Base-by-base conservation (phyloP, 177 flowering plant species). In the Telopea speciosissima region DNA sequence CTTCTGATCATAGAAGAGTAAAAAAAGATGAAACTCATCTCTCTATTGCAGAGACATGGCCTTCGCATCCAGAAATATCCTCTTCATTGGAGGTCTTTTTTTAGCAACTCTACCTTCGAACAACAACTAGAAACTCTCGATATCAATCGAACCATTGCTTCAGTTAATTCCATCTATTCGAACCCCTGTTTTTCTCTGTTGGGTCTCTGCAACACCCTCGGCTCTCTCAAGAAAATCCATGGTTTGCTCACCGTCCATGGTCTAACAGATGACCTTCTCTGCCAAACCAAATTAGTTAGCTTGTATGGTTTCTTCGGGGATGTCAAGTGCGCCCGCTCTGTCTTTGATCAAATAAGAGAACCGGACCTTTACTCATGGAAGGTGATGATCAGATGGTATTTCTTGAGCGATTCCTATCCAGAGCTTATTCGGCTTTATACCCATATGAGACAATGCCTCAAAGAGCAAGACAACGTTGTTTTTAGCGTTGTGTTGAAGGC, bases 341-440 rank as follows among this genome's bases (percentile, higher is more conserved):
- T 87, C 69, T 91, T 91, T 36, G 90, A 89, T 75, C 66, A 40
- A 42, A 85, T 88, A 22, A 83, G 69, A 2, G 31, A 78, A 73
- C 91, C 90, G 9, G 92, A 91, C 79, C 61, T 85, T 40, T 84
- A 78, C 74, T 80, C 88, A 3, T 88, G 80, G 83, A 88, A 89
- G 63, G 91, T 83, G 66, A 86, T 91, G 97, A 65, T 91, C 8
- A 80, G 94, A 65, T 84, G 89, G 88, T 88, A 84, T 49, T 84
- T 85, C 64, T 68, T 84, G 79, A 80, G 83, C 67, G 83, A 81
- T 63, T 66, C 68, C 68, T 79, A 78, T 56, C 24, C 17, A 8
- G 88, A 88, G 58, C 63, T 85, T 45, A 62, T 91, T 28, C 31
- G 61, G 79, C 77, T 86, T 42, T 90, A 88, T 69, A 66, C 9